Evolutionary conservation across 768 basidiomycete genomes (phyloP), one percentile per base, ranked within the genome.

Genomic region (Leccinum ochraceum): DNA sequence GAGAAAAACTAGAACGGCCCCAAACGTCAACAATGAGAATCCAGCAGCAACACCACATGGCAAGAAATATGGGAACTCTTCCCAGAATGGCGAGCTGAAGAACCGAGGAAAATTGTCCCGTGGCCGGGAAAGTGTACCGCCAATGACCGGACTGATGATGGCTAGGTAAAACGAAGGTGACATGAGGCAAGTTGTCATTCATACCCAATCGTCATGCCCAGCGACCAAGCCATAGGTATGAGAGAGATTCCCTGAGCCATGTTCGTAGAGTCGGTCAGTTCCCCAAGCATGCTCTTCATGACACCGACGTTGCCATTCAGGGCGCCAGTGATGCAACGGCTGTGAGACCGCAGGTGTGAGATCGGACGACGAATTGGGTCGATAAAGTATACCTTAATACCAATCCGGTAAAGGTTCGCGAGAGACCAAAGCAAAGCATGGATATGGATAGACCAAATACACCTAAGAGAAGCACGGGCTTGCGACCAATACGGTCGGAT

Each of bases 201-300:
- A 51, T 46, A 78, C 78, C 76, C 76, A 6, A 78, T 54, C 5
- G 77, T 72, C 53, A 60, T 65, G 3, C 76, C 76, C 8, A 73
- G 30, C 2, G 71, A 71, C 75, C 70, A 79, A n/a, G 72, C 63
- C 0, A 79, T 63, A 3, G 77, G 73, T 26, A 80, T 54, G 17
- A 74, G 37, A 13, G 37, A 66, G 20, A 77, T 74, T 0, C 71
- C 81, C 39, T 75, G 72, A 8, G 81, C 78, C 48, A 80, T 77
- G 65, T 89, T 89, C 1, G 83, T 82, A 1, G 80, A 73, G 65
- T 88, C 87, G 0, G 87, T 87, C 34, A 89, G 69, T 59, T 89
- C 87, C 0, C 80, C 87, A 75, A 90, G 80, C 66, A 85, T 83
- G 64, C 84, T 87, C 67, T 90, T 91, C 80, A 90, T 86, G 32